Percentiles rank a stretch among this genome's conserved stretches.
Conservation (phyloP, 2,329 filamentous ascomycete species). For the Phaeosphaeria sp. region DNA sequence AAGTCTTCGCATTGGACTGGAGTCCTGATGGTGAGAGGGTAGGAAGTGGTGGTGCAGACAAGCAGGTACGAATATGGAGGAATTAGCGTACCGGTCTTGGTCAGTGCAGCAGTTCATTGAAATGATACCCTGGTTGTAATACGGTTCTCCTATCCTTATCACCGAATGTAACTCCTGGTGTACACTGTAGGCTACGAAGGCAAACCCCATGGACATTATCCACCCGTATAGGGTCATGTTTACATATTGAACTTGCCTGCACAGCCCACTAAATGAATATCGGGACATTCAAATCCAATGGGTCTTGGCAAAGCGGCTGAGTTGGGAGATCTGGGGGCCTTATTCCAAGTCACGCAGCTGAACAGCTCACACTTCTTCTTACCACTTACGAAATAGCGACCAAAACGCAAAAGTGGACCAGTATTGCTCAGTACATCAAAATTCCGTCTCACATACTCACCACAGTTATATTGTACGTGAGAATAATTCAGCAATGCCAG, state of each 20-base stretch:
- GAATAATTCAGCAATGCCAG: neutral
- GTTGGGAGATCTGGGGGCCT: too few relatives aligned
- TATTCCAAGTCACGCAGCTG: neutral
- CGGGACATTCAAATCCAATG: neutral
- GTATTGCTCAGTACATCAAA: neutral
- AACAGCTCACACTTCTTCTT: neutral
- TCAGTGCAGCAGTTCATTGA: conserved; percentile 8
- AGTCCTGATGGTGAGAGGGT: conserved; percentile 88
- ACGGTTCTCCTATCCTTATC: neutral
- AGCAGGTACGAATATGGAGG: conserved; percentile 71
- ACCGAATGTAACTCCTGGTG: neutral
- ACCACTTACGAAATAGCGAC: neutral
- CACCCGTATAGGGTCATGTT: neutral
- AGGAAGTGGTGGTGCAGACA: conserved; percentile 92
- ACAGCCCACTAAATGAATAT: neutral
- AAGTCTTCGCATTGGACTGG: conserved; percentile 96
- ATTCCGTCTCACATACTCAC: neutral
- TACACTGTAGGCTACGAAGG: too few relatives aligned
- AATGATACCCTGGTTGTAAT: conserved; percentile 18
- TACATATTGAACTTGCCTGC: neutral
- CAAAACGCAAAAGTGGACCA: neutral
- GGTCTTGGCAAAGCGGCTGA: neutral
- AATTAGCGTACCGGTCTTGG: conserved; percentile 50
- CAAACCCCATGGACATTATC: neutral
- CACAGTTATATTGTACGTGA: neutral